phyloP scores from a whole-genome alignment of 2,329 filamentous ascomycete genomes.

The Pezizomycotina sp. region DNA sequence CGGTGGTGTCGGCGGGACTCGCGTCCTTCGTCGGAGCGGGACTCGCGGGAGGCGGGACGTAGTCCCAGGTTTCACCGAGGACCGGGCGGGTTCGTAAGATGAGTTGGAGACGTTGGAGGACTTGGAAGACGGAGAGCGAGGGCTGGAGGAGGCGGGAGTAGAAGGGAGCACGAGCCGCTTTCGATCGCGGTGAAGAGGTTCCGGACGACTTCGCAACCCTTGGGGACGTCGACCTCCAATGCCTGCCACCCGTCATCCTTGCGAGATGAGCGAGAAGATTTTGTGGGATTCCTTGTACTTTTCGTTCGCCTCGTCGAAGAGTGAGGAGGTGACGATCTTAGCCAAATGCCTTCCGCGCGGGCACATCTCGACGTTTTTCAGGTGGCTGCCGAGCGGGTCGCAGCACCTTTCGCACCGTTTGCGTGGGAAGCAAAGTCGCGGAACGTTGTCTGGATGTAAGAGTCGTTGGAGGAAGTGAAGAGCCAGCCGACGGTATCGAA shows the following conservation, averaged over 20 bases:
- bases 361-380: constrained; percentile 13
- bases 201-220: constrained; percentile 18
- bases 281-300: constrained; percentile 13
- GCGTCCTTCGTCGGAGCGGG: constrained; percentile 18
- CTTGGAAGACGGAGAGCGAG: constrained; percentile 6
- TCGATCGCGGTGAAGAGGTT: constrained; percentile 17
- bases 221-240: constrained; percentile 19
- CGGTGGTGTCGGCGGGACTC: constrained; percentile 16
- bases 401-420: constrained; percentile 15
- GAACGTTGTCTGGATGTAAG: constrained; percentile 19
- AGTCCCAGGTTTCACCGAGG: too few relatives aligned
- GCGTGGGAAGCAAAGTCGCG: constrained; percentile 13
- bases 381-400: constrained; percentile 14
- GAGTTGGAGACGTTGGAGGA: constrained; percentile 11
- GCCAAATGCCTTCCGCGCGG: constrained; percentile 13
- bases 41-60: too few relatives aligned
- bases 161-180: too few relatives aligned
- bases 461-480: too few relatives aligned
- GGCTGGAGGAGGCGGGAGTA: constrained; percentile 14
- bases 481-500: too few relatives aligned
- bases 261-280: constrained; percentile 7
- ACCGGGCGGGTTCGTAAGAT: constrained; percentile 8
- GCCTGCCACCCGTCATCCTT: constrained; percentile 14
- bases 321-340: constrained; percentile 13
- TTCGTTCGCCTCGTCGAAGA: constrained; percentile 18